A percentile compares a stretch with the other conserved stretches of the same genome.
phyloP scores from a whole-genome alignment of 192 early-diverging fungal genomes.

The Coemansia biformis region DNA sequence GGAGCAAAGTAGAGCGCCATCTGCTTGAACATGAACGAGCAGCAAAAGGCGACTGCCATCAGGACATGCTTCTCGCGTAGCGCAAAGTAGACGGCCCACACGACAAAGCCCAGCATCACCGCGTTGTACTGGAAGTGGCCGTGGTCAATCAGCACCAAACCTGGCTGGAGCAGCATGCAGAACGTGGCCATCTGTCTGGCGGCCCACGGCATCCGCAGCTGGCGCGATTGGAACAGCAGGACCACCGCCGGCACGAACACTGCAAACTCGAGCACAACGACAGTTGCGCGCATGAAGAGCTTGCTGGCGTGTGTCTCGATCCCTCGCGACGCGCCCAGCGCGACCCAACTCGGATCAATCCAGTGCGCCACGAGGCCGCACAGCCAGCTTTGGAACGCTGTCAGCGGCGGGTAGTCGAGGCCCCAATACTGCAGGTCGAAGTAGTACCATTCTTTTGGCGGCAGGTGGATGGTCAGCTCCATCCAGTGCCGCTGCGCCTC shows the following conservation, averaged over 20 bases:
- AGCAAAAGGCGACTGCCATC: constrained; percentile 76
- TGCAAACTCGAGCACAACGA: constrained; percentile 65
- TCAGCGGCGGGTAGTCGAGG: constrained; percentile 94
- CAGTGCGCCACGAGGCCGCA: constrained; percentile 68
- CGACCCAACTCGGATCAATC: constrained; percentile 82
- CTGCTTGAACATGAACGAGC: constrained; percentile 87
- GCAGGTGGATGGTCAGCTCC: constrained; percentile 83
- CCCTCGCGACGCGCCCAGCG: constrained; percentile 79
- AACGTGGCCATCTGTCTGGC: constrained; percentile 48
- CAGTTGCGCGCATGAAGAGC: constrained; percentile 87
- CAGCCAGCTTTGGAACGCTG: constrained; percentile 88
- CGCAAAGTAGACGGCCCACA: constrained; percentile 71
- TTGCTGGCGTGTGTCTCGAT: constrained; percentile 67
- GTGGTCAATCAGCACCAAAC: constrained; percentile 88
- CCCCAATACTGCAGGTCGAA: constrained; percentile 91
- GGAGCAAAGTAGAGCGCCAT: constrained; percentile 95
- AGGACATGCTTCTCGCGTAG: constrained; percentile 56
- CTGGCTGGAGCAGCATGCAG: constrained; percentile 74
- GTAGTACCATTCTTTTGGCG: constrained; percentile 77
- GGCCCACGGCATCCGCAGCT: constrained; percentile 12
- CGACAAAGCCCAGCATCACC: constrained; percentile 88
- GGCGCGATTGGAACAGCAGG: constrained; percentile 53
- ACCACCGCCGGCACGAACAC: constrained; percentile 74
- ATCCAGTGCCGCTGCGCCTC: constrained; percentile 99
- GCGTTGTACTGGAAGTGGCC: constrained; percentile 98